Percentiles rank a stretch among this genome's conserved stretches.
Conservation (phyloP, 2,329 filamentous ascomycete genomes). For the Scedosporium boydii region DNA sequence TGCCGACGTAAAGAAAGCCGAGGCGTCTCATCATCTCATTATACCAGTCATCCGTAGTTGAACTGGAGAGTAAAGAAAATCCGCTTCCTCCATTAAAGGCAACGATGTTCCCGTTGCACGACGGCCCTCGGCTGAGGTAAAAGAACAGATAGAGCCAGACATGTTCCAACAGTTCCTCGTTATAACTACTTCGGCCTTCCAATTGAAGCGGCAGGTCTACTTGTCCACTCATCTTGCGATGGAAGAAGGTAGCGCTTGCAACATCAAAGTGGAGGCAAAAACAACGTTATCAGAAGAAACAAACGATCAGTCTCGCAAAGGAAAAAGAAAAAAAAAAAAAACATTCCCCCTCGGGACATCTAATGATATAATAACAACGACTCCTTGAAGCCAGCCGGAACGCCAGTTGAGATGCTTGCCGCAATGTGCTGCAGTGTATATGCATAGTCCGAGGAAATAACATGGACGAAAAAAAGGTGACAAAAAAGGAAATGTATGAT, state of each 20-base stretch:
- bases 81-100: no score
- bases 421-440: conserved; percentile 1
- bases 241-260: no score
- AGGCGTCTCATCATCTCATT: not conserved
- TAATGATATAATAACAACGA: not conserved
- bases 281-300: not conserved
- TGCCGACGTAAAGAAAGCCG: not conserved
- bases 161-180: not conserved
- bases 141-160: not conserved
- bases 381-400: not conserved
- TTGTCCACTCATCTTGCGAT: no score
- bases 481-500: not conserved
- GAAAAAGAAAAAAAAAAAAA: not conserved
- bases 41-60: not conserved
- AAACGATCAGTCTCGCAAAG: not conserved
- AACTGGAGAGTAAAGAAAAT: not conserved
- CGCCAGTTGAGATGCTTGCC: not conserved
- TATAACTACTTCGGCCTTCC: not conserved
- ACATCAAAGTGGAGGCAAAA: not conserved
- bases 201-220: not conserved
- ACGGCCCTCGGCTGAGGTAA: not conserved
- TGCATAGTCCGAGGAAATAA: not conserved
- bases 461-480: not conserved
- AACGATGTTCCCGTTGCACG: no score
- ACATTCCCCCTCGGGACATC: not conserved